Conservation (phyloP, 768 basidiomycete species). For the Suillus hirtellus region DNA sequence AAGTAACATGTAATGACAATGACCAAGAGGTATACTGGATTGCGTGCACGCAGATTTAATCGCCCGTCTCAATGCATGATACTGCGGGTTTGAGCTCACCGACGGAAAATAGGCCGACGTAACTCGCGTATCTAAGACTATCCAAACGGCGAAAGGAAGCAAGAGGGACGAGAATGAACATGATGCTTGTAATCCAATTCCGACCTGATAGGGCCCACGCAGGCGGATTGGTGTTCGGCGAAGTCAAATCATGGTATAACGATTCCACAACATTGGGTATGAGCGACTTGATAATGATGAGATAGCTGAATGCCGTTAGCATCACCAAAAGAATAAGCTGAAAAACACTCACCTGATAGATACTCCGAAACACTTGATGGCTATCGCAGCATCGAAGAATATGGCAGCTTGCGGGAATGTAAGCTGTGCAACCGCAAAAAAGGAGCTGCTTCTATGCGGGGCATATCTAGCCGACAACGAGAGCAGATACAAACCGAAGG, state of each 20-base stretch:
- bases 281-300: conserved; percentile 90
- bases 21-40: conserved; percentile 70
- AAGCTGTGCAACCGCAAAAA: conserved; percentile 79
- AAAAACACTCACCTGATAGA: conserved; percentile 69
- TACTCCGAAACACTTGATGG: conserved; percentile 96
- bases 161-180: conserved; percentile 76
- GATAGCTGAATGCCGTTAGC: conserved; percentile 52
- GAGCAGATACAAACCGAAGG: conserved; percentile 88
- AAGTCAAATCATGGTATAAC: conserved; percentile 76
- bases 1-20: conserved; percentile 84
- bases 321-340: background rate
- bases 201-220: conserved; percentile 73
- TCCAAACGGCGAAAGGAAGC: conserved; percentile 83
- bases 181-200: conserved; percentile 82
- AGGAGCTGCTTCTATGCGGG: conserved; percentile 74
- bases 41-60: background rate
- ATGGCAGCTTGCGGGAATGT: conserved; percentile 88
- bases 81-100: conserved; percentile 50
- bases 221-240: conserved; percentile 64
- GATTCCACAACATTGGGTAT: conserved; percentile 89
- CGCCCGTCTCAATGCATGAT: background rate
- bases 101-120: conserved; percentile 87
- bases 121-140: conserved; percentile 87
- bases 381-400: conserved; percentile 93
- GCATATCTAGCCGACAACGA: conserved; percentile 79